Percentiles rank a stretch among this genome's conserved stretches.
These are phyloP conservation scores for Stagonosporopsis rhizophila DNA, from an alignment of 2,329 filamentous ascomycete genomes.

Conservation along the genomic window DNA sequence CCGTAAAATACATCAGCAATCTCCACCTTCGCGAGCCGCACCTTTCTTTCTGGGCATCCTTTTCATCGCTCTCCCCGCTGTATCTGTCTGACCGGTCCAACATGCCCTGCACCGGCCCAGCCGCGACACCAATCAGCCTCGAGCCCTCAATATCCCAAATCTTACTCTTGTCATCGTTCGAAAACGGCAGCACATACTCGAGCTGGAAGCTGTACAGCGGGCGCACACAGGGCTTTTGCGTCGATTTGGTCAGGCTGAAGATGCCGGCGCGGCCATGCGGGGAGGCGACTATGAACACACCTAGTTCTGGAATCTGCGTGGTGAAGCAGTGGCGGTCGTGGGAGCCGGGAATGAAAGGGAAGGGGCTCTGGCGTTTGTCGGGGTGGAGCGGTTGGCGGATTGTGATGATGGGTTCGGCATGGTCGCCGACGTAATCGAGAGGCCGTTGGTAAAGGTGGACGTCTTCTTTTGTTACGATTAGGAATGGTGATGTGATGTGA, in stretches of 20 bases:
- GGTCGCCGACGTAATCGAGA: constrained; percentile 13
- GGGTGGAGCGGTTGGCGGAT: constrained; percentile 46
- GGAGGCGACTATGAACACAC: constrained; percentile 71
- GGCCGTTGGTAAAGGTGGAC: constrained; percentile 53
- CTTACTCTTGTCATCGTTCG: constrained; percentile 4
- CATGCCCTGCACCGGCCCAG: constrained; percentile 66
- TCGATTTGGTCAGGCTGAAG: constrained; percentile 61
- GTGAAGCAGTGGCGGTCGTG: constrained; percentile 67
- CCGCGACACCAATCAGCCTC: constrained; percentile 71
- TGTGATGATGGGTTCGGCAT: constrained; percentile 36
- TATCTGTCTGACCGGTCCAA: constrained; percentile 29
- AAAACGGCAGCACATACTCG: constrained; percentile 62
- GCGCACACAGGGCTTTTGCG: constrained; percentile 41
- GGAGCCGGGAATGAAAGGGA: constrained; percentile 21
- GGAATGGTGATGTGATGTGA: constrained; percentile 38
- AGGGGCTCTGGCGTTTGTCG: background rate
- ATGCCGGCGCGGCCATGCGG: constrained; percentile 71
- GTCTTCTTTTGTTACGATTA: constrained; percentile 54
- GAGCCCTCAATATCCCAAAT: constrained; percentile 19
- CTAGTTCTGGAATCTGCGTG: constrained; percentile 71
- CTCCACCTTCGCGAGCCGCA: constrained; percentile 60
- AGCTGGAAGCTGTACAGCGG: constrained; percentile 60
- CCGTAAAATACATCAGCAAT: constrained; percentile 74
- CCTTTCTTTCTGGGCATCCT: too few relatives aligned
- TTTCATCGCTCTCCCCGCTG: constrained; percentile 43